These are phyloP conservation scores for Deinandra increscens DNA, from an alignment of 129 eudicot genomes.

Conservation along the genomic window DNA sequence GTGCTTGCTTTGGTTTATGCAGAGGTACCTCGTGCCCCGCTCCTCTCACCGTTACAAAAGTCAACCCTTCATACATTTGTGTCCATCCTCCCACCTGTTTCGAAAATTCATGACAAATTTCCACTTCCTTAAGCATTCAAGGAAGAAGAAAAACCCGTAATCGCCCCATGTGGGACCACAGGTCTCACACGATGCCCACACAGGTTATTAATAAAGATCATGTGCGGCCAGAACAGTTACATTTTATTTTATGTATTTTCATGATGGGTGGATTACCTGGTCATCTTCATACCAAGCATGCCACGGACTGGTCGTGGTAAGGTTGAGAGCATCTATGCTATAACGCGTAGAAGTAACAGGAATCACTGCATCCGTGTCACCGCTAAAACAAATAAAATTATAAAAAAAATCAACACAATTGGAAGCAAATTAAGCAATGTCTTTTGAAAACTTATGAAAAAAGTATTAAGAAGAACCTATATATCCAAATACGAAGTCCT, in stretches of 20 bases:
- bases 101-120: background rate
- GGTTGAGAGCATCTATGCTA: slow-evolving; percentile 76
- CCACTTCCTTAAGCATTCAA: background rate
- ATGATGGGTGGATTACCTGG: slow-evolving; percentile 51
- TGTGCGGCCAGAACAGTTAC: background rate
- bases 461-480: slow-evolving; percentile 53
- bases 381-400: slow-evolving; percentile 40
- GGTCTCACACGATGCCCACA: background rate
- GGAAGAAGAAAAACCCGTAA: background rate
- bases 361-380: slow-evolving; percentile 90
- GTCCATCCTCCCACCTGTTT: slow-evolving; percentile 91
- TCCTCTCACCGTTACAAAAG: slow-evolving; percentile 77
- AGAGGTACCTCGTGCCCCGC: slow-evolving; percentile 94
- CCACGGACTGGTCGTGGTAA: slow-evolving; percentile 75
- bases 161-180: background rate
- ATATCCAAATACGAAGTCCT: slow-evolving; percentile 89
- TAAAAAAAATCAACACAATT: background rate
- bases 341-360: slow-evolving; percentile 94
- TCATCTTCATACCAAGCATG: slow-evolving; percentile 94
- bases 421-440: background rate
- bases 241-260: background rate
- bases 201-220: background rate
- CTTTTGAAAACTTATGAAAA: background rate
- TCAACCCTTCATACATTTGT: slow-evolving; percentile 71
- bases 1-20: slow-evolving; percentile 78